These are phyloP conservation scores for Bothriochloa decipiens DNA, from an alignment of 176 grass and related monocot genomes.

Conservation along the genomic window DNA sequence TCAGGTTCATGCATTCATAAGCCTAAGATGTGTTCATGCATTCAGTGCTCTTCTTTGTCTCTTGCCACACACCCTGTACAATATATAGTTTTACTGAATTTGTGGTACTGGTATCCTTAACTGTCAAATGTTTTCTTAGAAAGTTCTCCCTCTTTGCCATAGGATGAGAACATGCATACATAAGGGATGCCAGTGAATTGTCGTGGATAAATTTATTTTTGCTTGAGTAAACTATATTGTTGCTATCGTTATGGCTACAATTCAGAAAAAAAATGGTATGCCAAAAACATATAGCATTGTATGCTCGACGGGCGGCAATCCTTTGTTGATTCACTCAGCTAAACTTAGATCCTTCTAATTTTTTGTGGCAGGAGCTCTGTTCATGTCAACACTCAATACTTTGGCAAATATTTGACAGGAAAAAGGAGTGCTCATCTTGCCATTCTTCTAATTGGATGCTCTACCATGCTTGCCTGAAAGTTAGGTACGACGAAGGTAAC, in stretches of 20 bases:
- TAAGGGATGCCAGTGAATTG: background rate
- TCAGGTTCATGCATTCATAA: too few relatives aligned
- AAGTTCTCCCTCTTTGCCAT: background rate
- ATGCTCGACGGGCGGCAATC: too few relatives aligned
- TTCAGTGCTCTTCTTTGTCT: too few relatives aligned
- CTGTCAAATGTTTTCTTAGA: background rate
- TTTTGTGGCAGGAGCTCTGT: constrained; percentile 10
- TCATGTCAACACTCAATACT: background rate
- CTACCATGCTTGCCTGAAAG: constrained; percentile 83
- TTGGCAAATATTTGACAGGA: constrained; percentile 40
- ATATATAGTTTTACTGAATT: too few relatives aligned
- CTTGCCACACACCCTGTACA: too few relatives aligned
- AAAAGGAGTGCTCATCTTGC: constrained; percentile 68
- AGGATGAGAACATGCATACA: background rate
- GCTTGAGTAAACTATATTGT: background rate
- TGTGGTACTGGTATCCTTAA: background rate
- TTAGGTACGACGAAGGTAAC: constrained; percentile 81
- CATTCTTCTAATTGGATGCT: constrained; percentile 71
- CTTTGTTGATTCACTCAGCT: too few relatives aligned
- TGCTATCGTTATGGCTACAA: too few relatives aligned
- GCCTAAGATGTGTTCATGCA: too few relatives aligned
- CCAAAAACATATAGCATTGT: too few relatives aligned
- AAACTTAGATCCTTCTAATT: too few relatives aligned
- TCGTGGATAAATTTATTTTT: background rate
- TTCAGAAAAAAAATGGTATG: too few relatives aligned